These are phyloP conservation scores for Exophiala calicioides DNA, from an alignment of 2,329 filamentous ascomycete genomes.

Conservation along the genomic window DNA sequence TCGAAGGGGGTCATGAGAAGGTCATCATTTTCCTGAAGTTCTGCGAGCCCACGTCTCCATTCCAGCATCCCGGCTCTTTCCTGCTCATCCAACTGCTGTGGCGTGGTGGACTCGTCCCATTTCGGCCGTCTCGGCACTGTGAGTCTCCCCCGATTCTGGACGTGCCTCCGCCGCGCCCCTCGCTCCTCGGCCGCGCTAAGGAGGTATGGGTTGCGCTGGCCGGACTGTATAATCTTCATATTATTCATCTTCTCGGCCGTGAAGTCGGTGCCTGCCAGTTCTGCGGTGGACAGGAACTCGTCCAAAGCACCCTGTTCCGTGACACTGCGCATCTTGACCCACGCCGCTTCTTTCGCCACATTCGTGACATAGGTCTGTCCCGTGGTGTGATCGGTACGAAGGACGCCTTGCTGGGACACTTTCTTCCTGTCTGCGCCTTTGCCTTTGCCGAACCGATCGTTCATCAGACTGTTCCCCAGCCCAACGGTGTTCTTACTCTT, in stretches of 20 bases:
- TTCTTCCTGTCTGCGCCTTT: conserved; percentile 83
- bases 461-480: conserved; percentile 97
- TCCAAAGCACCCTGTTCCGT: conserved; percentile 96
- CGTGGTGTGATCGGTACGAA: conserved; percentile 66
- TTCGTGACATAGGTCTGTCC: conserved; percentile 92
- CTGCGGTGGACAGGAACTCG: conserved; percentile 92
- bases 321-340: conserved; percentile 99
- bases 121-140: conserved; percentile 87
- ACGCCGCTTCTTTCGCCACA: conserved; percentile 83
- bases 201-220: conserved; percentile 93
- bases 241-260: conserved; percentile 99
- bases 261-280: conserved; percentile 97
- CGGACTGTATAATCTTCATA: conserved; percentile 96
- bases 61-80: conserved; percentile 81
- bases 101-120: conserved; percentile 85
- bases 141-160: conserved; percentile 72
- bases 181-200: conserved; percentile 83
- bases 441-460: conserved; percentile 93
- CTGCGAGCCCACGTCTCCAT: conserved; percentile 87
- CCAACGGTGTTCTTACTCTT: conserved; percentile 96
- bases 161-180: conserved; percentile 75
- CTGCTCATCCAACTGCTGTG: conserved; percentile 72
- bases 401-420: conserved; percentile 65
- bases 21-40: conserved; percentile 91
- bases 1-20: conserved; percentile 97